Base-by-base conservation (phyloP, 345 rosid genomes). In the Melastoma malabathricum region DNA sequence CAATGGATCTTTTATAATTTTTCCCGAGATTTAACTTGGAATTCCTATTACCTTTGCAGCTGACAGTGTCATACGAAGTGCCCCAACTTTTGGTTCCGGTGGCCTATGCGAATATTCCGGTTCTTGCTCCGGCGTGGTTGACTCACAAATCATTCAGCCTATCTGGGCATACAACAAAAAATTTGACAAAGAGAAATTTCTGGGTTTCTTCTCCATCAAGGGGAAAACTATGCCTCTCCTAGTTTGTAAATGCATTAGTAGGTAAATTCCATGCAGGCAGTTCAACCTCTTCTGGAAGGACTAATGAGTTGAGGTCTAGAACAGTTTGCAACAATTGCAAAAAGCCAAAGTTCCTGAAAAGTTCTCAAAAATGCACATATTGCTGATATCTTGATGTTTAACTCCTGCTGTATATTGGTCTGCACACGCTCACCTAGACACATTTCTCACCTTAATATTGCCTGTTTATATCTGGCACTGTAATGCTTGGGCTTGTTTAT, bases 21-120 rank as follows among this genome's bases (percentile, higher is more conserved):
- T 9, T 1, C 25, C 25, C 25, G 25, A 22, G 25, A 22, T 22
- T 22, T 22, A 1, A 22, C 25, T 22, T 22, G 25, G 25, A 9
- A 31, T 5, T 34, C 41, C 12, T 34, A 34, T 34, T 34, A 9
- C 41, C 12, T 54, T 70, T 66, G 63, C 90, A 92, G 98, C 80
- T 92, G 50, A 92, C 93, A 7, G 82, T 87, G 65, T 84, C 98
- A 17, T 92, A 87, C 25, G 96, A 92, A 63, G 93, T 92, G 65
- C 98, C 98, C 10, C 72, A 66, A 57, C 76, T 92, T 53, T 69
- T 92, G 67, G 27, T 18, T 46, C 98, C 96, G 10, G 78, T 92
- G 39, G 90, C 96, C 71, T 47, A 95, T 9, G 96, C 87, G 75
- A 82, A 80, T 59, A 50, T 43, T 58, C 63, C 2, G 38, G 44